phyloP scores from a whole-genome alignment of 2,329 filamentous ascomycete species.

The Mariannaea sp. region DNA sequence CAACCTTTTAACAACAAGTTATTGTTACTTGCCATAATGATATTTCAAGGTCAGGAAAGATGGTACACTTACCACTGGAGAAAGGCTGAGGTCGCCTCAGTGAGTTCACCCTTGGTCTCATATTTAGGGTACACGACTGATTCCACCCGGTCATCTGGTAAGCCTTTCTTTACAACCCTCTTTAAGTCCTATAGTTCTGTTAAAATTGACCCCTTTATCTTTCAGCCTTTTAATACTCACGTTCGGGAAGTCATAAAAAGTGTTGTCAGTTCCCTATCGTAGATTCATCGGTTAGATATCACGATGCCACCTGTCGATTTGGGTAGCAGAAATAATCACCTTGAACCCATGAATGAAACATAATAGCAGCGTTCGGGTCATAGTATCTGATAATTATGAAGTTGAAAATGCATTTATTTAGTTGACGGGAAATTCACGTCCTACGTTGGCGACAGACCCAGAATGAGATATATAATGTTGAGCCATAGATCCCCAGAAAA shows the following conservation, averaged over 20 bases:
- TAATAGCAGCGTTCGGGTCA: slow-evolving; percentile 64
- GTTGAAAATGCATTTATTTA: no score
- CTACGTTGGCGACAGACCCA: not conserved
- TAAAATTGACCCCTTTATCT: not conserved
- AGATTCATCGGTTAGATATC: not conserved
- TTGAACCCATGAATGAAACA: slow-evolving; percentile 81
- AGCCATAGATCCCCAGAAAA: not conserved
- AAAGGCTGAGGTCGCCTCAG: slow-evolving; percentile 51
- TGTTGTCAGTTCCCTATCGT: slow-evolving; percentile 69
- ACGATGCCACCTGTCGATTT: not conserved
- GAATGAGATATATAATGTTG: not conserved
- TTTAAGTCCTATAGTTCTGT: slow-evolving; percentile 55
- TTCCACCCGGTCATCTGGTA: slow-evolving; percentile 64
- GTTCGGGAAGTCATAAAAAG: slow-evolving; percentile 69
- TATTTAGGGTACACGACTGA: slow-evolving; percentile 72
- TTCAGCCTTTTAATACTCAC: slow-evolving; percentile 29
- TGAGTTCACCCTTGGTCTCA: slow-evolving; percentile 72
- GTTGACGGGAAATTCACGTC: not conserved
- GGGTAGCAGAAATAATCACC: not conserved
- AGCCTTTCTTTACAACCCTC: slow-evolving; percentile 59
- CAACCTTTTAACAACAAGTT: slow-evolving; percentile 57
- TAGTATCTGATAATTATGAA: slow-evolving; percentile 24
- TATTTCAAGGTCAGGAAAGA: not conserved
- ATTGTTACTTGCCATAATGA: not conserved
- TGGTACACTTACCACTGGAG: slow-evolving; percentile 49